Evolutionary conservation across 345 rosid genomes (phyloP).

Genomic region (Anacardium occidentale): DNA sequence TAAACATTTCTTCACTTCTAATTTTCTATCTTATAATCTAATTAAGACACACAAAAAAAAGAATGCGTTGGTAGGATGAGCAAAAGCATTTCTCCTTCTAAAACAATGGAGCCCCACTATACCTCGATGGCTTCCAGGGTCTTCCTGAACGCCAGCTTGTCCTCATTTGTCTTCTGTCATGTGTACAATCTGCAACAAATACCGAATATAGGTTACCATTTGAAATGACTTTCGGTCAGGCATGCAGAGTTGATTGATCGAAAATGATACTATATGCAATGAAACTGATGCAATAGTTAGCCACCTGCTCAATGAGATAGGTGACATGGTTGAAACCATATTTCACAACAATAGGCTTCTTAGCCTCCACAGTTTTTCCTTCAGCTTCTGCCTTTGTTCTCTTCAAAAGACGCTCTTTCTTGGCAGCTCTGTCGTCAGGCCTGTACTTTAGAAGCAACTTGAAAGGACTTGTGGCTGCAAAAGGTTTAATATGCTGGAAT

Average conservation of each 20-base stretch:
- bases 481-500: no score
- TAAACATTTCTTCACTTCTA: constrained; percentile 5
- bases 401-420: constrained; percentile 62
- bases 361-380: constrained; percentile 56
- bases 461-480: no score
- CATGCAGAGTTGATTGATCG: background rate
- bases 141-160: constrained; percentile 73
- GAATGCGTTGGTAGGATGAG: background rate
- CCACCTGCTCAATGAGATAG: constrained; percentile 71
- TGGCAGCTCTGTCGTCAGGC: constrained; percentile 71
- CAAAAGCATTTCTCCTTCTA: background rate
- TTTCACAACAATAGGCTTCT: constrained; percentile 71
- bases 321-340: constrained; percentile 76
- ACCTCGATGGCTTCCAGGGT: constrained; percentile 81
- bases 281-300: background rate
- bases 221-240: background rate
- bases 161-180: constrained; percentile 73
- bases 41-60: no score
- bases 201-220: background rate
- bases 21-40: background rate
- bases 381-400: constrained; percentile 71
- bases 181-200: constrained; percentile 49
- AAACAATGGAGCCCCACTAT: background rate
- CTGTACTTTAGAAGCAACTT: no score
- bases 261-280: background rate